Evolutionary conservation across 2,329 filamentous ascomycete species (phyloP), one percentile per base, ranked within the genome.

Genomic region (Paraphaeosphaeria minitans): DNA sequence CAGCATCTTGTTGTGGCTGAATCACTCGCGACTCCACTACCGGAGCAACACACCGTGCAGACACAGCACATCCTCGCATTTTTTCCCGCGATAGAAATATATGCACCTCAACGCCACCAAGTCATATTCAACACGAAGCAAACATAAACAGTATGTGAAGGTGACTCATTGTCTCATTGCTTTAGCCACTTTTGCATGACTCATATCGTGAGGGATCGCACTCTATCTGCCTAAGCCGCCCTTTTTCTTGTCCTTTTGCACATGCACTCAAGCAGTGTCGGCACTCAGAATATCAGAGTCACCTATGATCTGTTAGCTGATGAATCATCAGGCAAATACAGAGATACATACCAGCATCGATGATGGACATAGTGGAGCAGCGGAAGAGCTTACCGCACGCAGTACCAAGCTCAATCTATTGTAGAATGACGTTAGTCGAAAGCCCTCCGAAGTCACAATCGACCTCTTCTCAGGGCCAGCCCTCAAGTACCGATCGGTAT

Each of bases 311-410:
- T 53, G 59, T 72, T 57, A 73, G 65, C 46, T 52, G 10, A 29
- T 27, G 13, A 21, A 41, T 21, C 14, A 12, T 10, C 24, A 6
- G 9, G 3, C 16, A 31, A 45, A 39, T 3, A 41, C 46, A 33
- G 14, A 10, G 7, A 21, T 53, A 72, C 72, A 62, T 69, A 74
- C 94, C 95, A 79, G 93, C 93, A 83, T 99, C 95, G 71, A 98
- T 85, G 79, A 98, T 90, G 74, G 93, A 89, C 91, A 99, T 96
- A 82, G 93, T 97, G 71, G 92, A 94, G 89, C 92, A 96, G 74
- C 93, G 88, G 90, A 96, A 99, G 79, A 99, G 90, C 87, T 98
- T 98, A 86, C 95, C 95, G 85, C 93, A 97, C 73, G 93, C 93
- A 78, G 93, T 98, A 78, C 95, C 95, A 71, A 99, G 87, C 85